Conservation (phyloP, 306 rosid genomes). For the Cucurbita ficifolia region DNA sequence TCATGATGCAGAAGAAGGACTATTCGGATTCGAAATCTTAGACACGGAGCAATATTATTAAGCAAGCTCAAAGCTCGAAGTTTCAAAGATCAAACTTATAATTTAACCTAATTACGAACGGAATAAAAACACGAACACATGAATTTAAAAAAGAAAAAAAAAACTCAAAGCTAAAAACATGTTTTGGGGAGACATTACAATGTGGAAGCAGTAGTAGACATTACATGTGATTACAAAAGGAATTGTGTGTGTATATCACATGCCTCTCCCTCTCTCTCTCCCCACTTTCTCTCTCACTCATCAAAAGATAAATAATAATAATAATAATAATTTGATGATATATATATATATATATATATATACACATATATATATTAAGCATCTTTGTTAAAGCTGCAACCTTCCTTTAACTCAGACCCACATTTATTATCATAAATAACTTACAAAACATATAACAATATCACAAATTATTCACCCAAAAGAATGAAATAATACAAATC, state of each 20-base stretch:
- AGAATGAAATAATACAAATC: conserved; percentile 3
- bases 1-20: no score
- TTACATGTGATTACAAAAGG: conserved; percentile 4
- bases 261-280: background rate
- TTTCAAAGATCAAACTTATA: no score
- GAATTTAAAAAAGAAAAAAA: background rate
- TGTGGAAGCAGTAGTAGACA: conserved; percentile 4
- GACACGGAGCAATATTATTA: no score
- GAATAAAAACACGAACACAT: background rate
- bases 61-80: no score
- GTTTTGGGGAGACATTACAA: background rate
- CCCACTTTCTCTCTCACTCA: background rate
- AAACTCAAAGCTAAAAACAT: background rate
- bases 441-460: background rate
- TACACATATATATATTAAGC: background rate
- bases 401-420: background rate
- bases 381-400: conserved; percentile 7
- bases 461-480: conserved; percentile 3
- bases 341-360: no score
- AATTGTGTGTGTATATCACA: conserved; percentile 1
- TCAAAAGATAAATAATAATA: no score
- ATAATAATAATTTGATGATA: background rate
- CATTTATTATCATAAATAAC: background rate
- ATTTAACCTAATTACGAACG: no score
- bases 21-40: no score